Evolutionary conservation across 202 grass and related monocot genomes (phyloP), one percentile per base, ranked within the genome.

Genomic region (Saccharum hybrid): DNA sequence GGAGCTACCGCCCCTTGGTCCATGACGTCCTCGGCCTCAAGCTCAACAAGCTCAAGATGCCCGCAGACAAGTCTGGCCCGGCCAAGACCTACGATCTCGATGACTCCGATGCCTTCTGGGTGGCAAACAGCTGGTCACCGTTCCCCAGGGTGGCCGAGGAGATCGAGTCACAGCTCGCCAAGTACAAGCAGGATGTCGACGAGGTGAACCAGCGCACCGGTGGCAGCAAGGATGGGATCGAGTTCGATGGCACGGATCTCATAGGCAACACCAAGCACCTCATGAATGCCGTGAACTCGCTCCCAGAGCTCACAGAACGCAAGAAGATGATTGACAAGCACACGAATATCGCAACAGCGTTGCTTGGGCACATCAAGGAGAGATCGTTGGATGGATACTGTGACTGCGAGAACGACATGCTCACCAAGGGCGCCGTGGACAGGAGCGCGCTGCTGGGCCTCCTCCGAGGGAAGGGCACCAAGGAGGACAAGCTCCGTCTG

Each of bases 321-420:
- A 96, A 96, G 78, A 96, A 91, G 72, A 83, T 93, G 77, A 96
- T 96, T 5, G 93, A 96, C 69, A 96, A 96, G 63, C 93, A 96
- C 83, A 96, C 81, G 3, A 90, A 92, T 66, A 91, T 96, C 41
- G 93, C 93, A 2, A 91, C 93, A 16, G 77, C 67, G 16, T 77
- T 96, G 78, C 86, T 96, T 67, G 88, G 84, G 71, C 88, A 90
- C 56, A 96, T 96, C 68, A 93, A 96, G 87, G 93, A 87, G 68
- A 96, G 93, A 60, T 89, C 90, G 39, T 69, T 96, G 66, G 88
- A 96, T 74, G 81, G 67, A 36, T 96, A 90, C 69, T 96, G 84
- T 5, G 84, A 92, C 45, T 88, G 86, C 19, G 93, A 92, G 77
- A 90, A 86, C 57, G 88, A 90, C 66, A 92, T 96, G 93, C 80